Percentiles rank a stretch among this genome's conserved stretches.
phyloP scores from a whole-genome alignment of 768 basidiomycete genomes.

The Suillus discolor region DNA sequence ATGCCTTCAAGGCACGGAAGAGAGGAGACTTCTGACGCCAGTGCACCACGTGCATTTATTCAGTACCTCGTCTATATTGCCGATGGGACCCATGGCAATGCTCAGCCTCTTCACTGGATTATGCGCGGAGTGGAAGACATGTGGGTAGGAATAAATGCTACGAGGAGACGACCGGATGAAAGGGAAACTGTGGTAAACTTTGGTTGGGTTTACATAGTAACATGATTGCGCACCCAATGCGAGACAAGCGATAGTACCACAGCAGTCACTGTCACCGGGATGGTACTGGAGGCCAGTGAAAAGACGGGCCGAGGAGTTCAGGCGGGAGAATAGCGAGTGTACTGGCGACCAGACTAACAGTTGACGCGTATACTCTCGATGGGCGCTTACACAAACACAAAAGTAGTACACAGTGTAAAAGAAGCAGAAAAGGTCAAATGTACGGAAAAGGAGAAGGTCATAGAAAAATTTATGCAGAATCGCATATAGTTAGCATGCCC shows the following conservation, averaged over 20 bases:
- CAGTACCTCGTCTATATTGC: constrained; percentile 34
- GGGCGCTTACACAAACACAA: not conserved
- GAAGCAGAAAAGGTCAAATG: not conserved
- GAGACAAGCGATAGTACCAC: constrained; percentile 39
- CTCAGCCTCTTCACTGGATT: constrained; percentile 35
- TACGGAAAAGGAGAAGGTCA: not conserved
- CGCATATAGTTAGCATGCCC: not conserved
- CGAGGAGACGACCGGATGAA: constrained; percentile 30
- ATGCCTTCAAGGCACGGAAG: constrained; percentile 26
- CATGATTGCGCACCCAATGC: constrained; percentile 33
- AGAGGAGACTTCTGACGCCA: constrained; percentile 36
- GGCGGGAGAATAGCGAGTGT: constrained; percentile 24
- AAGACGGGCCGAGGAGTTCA: constrained; percentile 37
- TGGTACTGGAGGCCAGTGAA: constrained; percentile 36
- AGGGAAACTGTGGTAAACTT: constrained; percentile 40
- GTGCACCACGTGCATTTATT: constrained; percentile 29
- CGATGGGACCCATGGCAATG: constrained; percentile 38
- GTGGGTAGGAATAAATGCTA: constrained; percentile 32
- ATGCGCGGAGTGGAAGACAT: constrained; percentile 18
- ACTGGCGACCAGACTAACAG: not conserved
- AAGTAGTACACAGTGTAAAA: not conserved
- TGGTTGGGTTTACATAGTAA: constrained; percentile 34
- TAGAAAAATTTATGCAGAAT: not conserved
- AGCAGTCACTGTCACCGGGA: constrained; percentile 21
- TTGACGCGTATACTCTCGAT: not conserved